phyloP scores from a whole-genome alignment of 2,329 filamentous ascomycete genomes.

The Dactylonectria estremocensis region DNA sequence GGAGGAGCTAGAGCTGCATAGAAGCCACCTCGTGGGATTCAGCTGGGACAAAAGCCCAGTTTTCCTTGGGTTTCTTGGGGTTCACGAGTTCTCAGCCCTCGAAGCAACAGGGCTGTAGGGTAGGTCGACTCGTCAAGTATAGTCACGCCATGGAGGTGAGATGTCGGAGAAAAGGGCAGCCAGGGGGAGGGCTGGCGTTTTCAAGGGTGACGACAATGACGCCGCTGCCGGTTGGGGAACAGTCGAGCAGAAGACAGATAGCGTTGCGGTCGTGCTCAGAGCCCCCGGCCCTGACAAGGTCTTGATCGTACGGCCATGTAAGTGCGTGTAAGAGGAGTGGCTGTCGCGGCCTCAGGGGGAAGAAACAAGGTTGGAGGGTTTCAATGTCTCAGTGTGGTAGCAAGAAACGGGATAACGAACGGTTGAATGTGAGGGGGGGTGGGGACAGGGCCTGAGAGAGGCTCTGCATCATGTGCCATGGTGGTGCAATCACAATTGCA shows the following conservation, averaged over 20 bases:
- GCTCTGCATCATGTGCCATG: background rate
- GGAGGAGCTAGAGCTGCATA: slow-evolving; percentile 43
- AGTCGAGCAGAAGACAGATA: slow-evolving; percentile 7
- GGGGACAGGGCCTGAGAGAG: background rate
- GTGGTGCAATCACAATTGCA: background rate
- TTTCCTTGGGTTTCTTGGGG: background rate
- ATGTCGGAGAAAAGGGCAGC: slow-evolving; percentile 15
- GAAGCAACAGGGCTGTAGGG: slow-evolving; percentile 34
- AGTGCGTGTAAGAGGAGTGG: slow-evolving; percentile 32
- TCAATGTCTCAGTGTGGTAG: slow-evolving; percentile 25
- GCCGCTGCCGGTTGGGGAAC: slow-evolving; percentile 22
- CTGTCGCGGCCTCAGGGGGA: slow-evolving; percentile 4
- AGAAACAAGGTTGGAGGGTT: slow-evolving; percentile 25
- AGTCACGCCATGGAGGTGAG: background rate
- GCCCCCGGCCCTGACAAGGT: slow-evolving; percentile 8
- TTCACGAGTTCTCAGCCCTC: background rate
- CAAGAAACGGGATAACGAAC: background rate
- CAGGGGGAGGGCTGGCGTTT: background rate
- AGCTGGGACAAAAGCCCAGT: slow-evolving; percentile 29
- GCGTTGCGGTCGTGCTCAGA: slow-evolving; percentile 4
- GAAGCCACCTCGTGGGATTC: slow-evolving; percentile 46
- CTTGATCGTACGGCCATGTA: slow-evolving; percentile 19
- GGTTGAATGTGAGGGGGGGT: background rate
- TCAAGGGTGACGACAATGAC: slow-evolving; percentile 27
- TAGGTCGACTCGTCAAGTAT: slow-evolving; percentile 27